Evolutionary conservation across 2,329 filamentous ascomycete species (phyloP), one percentile per base, ranked within the genome.

Genomic region (Tolypocladium inflatum): DNA sequence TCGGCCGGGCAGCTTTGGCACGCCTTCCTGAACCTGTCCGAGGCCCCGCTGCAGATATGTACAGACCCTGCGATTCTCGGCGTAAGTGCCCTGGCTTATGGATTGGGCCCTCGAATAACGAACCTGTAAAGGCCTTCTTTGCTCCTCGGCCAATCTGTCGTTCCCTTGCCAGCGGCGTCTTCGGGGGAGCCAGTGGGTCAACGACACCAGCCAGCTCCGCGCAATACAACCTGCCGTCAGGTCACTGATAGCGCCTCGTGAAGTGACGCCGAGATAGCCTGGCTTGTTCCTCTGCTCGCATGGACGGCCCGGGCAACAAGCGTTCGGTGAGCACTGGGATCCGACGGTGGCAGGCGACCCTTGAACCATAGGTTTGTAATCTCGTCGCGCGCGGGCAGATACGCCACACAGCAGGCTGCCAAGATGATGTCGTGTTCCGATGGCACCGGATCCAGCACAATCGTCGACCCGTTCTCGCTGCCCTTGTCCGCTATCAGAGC

Each of bases 321-420:
- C 21, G 62, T 64, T 33, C 66, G 67, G 52, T 75, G 70, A 13
- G 70, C 62, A 19, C 62, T 62, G 41, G 66, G 57, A 51, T 73
- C 60, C 26, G 76, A 74, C 4, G 75, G 71, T 2, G 80, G 75
- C 10, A 83, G 61, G 59, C 78, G 75, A 7, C 94, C 93, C 75
- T 92, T 97, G 68, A 95, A 83, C 94, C 94, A 99, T 21, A 97
- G 73, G 68, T 96, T 92, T 10, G 93, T 97, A 55, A 97, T 85
- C 72, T 99, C 94, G 65, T 97, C 93, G 61, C 92, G 81, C 26
- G 80, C 82, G 55, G 91, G 89, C 63, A 97, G 80, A 72, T 97
- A 97, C 13, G 88, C 94, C 42, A 99, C 88, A 61, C 94, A 91
- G 73, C 91, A 96, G 54, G 90, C 90, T 13, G 92, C 91, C 52